These are phyloP conservation scores for Penicillium tannophilum DNA, from an alignment of 495 filamentous ascomycete species.

Conservation along the genomic window DNA sequence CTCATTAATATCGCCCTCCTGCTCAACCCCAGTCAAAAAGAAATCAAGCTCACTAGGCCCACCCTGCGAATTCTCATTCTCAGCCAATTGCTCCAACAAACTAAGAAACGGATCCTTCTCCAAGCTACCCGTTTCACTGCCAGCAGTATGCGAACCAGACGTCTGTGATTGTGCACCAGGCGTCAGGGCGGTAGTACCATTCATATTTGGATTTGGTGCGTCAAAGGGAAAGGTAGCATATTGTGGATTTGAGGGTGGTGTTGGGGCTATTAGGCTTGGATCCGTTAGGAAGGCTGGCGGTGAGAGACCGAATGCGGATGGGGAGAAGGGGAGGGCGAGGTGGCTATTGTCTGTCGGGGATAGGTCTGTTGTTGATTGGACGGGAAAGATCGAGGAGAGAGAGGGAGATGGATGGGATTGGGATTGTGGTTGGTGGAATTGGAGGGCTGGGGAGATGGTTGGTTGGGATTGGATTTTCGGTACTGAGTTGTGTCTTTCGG, in stretches of 20 bases:
- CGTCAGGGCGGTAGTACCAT: slow-evolving; percentile 27
- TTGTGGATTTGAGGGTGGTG: slow-evolving; percentile 40
- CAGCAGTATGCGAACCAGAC: slow-evolving; percentile 34
- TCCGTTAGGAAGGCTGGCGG: slow-evolving; percentile 37
- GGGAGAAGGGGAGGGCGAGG: slow-evolving; percentile 36
- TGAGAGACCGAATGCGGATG: slow-evolving; percentile 34
- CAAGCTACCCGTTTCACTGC: slow-evolving; percentile 26
- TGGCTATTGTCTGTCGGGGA: slow-evolving; percentile 12
- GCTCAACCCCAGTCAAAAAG: slow-evolving; percentile 53
- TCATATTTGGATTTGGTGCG: slow-evolving; percentile 15
- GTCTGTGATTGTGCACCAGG: slow-evolving; percentile 43
- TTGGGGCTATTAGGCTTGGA: slow-evolving; percentile 31
- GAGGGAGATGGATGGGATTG: slow-evolving; percentile 18
- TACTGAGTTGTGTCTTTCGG: slow-evolving; percentile 12
- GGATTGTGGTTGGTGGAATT: slow-evolving; percentile 20
- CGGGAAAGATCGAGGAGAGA: slow-evolving; percentile 30
- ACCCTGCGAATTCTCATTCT: slow-evolving; percentile 65
- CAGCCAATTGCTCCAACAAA: slow-evolving; percentile 76
- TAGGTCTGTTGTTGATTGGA: slow-evolving; percentile 23
- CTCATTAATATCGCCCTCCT: slow-evolving; percentile 12
- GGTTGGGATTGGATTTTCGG: slow-evolving; percentile 2
- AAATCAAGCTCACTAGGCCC: slow-evolving; percentile 73
- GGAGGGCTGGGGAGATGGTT: slow-evolving; percentile 21
- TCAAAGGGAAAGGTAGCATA: slow-evolving; percentile 52
- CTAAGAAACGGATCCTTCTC: slow-evolving; percentile 82